These are phyloP conservation scores for Gastrodia elata DNA, from an alignment of 106 monocot genomes.

Conservation along the genomic window DNA sequence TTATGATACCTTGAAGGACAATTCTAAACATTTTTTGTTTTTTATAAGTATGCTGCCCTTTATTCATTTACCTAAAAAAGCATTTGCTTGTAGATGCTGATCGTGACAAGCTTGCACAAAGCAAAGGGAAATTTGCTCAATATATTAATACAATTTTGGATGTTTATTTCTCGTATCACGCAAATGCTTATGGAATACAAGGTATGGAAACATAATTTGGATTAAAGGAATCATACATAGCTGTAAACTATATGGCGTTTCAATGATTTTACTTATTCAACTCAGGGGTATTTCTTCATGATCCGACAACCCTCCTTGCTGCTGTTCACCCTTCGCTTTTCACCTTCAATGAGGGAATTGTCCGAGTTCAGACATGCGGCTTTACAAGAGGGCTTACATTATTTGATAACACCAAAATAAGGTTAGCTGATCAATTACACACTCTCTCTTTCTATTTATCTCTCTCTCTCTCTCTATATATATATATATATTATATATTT, in stretches of 20 bases:
- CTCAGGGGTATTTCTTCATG: constrained; percentile 95
- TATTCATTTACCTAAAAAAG: too few species aligned
- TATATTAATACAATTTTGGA: constrained; percentile 81
- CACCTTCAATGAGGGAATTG: constrained; percentile 84
- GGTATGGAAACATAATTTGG: constrained; percentile 24
- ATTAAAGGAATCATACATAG: background rate
- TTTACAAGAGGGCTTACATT: constrained; percentile 83
- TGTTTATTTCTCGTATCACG: constrained; percentile 75
- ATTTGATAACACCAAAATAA: constrained; percentile 82
- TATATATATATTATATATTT: too few species aligned
- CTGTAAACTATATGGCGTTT: background rate
- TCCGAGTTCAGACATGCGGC: constrained; percentile 85
- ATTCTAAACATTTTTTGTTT: too few species aligned
- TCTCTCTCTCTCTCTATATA: too few species aligned
- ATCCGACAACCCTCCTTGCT: constrained; percentile 80
- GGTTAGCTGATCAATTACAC: constrained; percentile 19
- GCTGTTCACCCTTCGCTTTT: constrained; percentile 85
- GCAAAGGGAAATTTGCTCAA: constrained; percentile 63
- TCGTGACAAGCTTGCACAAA: constrained; percentile 50
- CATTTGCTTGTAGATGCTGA: constrained; percentile 46
- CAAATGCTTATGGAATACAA: constrained; percentile 53
- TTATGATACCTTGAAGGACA: too few species aligned
- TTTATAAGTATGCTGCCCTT: too few species aligned
- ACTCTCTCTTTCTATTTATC: too few species aligned
- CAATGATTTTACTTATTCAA: constrained; percentile 1